Conservation (phyloP, 1,139 yeast species). For the Pichia sp. region DNA sequence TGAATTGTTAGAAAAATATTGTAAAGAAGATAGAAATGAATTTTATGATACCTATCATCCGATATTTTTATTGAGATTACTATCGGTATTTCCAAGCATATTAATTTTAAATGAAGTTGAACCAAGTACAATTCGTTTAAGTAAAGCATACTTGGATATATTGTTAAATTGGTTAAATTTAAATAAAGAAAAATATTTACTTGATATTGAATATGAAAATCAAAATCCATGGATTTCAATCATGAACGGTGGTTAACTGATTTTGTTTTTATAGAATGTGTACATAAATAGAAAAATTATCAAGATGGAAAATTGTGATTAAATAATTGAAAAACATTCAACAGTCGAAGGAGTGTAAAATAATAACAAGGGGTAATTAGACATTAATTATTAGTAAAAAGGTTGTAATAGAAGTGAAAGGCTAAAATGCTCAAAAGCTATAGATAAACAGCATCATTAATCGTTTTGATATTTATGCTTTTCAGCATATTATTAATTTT, state of each 20-base stretch:
- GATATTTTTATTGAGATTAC: constrained; percentile 47
- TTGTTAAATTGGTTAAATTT: constrained; percentile 43
- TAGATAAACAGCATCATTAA: constrained; percentile 14
- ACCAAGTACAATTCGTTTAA: constrained; percentile 54
- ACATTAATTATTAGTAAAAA: too few species aligned
- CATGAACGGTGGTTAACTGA: constrained; percentile 11
- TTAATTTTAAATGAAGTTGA: constrained; percentile 80
- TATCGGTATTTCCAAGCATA: constrained; percentile 74
- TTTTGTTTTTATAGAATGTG: neutral
- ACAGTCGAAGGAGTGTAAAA: neutral
- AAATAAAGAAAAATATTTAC: constrained; percentile 43
- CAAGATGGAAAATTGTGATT: neutral
- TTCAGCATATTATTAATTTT: constrained; percentile 14
- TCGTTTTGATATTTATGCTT: constrained; percentile 8
- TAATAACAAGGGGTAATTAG: too few species aligned
- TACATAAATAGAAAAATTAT: neutral
- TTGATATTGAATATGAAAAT: constrained; percentile 38
- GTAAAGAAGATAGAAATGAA: constrained; percentile 11
- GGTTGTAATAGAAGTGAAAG: too few species aligned
- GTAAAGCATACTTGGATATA: constrained; percentile 49
- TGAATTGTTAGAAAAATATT: constrained; percentile 31
- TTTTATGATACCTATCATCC: constrained; percentile 54
- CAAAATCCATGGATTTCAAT: constrained; percentile 43
- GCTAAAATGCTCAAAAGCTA: neutral
- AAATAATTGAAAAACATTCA: neutral